Percentiles rank a stretch among this genome's conserved stretches.
Evolutionary conservation across 495 filamentous ascomycete species (phyloP).

Genomic region (Talaromyces stipitatus): DNA sequence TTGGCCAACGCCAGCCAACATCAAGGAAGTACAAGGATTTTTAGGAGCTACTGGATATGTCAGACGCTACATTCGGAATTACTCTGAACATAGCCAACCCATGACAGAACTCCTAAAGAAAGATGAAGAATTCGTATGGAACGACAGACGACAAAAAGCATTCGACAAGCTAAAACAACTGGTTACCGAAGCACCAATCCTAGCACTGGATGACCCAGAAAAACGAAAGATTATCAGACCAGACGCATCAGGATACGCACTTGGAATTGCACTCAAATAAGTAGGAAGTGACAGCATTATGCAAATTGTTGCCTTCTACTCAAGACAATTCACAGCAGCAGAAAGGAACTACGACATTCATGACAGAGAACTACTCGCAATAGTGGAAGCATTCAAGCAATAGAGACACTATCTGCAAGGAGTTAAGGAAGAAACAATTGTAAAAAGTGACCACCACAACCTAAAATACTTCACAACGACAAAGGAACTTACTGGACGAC

Average conservation of each 20-base stretch:
- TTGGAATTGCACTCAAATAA: background rate
- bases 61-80: constrained; percentile 8
- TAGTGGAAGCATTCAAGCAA: constrained; percentile 18
- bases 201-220: background rate
- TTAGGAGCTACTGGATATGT: constrained; percentile 12
- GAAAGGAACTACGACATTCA: constrained; percentile 28
- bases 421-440: constrained; percentile 6
- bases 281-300: background rate
- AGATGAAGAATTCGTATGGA: constrained; percentile 8
- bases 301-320: constrained; percentile 16
- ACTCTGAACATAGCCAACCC: background rate
- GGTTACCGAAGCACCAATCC: background rate
- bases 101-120: constrained; percentile 8
- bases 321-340: constrained; percentile 13
- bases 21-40: constrained; percentile 12
- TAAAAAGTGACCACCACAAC: too few relatives aligned
- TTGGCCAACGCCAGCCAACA: constrained; percentile 4
- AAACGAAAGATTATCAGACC: background rate
- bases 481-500: too few relatives aligned
- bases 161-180: constrained; percentile 9
- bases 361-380: constrained; percentile 20
- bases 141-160: background rate
- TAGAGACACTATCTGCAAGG: constrained; percentile 18
- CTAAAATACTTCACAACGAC: too few relatives aligned
- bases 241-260: background rate